A percentile compares a stretch with the other conserved stretches of the same genome.
These are phyloP conservation scores for Pleurotus citrinopileatus DNA, from an alignment of 768 basidiomycete species.

Conservation along the genomic window DNA sequence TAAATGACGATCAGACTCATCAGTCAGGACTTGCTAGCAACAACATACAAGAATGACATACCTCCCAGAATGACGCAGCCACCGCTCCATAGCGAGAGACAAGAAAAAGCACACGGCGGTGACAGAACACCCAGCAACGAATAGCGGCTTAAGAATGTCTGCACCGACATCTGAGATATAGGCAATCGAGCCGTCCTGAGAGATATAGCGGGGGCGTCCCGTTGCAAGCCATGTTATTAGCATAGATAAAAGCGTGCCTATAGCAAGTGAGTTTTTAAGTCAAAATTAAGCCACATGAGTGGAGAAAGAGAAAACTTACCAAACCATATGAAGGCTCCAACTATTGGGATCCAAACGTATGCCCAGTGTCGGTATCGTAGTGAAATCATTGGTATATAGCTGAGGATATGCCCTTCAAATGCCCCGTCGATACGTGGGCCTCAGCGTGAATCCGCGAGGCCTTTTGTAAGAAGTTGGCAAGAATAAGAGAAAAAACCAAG, in stretches of 20 bases:
- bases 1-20: slow-evolving; percentile 18
- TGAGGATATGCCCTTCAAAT: no score
- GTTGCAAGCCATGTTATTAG: slow-evolving; percentile 68
- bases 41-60: slow-evolving; percentile 22
- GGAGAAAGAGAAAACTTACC: slow-evolving; percentile 28
- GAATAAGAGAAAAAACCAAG: no score
- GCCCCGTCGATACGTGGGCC: no score
- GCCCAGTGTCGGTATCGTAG: slow-evolving; percentile 23
- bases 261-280: neutral
- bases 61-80: slow-evolving; percentile 64
- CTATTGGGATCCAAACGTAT: no score
- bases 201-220: slow-evolving; percentile 58
- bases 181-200: slow-evolving; percentile 55
- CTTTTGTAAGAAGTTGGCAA: no score
- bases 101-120: slow-evolving; percentile 63
- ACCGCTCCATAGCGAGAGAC: slow-evolving; percentile 58
- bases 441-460: no score
- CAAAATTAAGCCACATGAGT: neutral
- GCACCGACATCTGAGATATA: slow-evolving; percentile 84
- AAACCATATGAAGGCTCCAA: slow-evolving; percentile 66
- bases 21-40: neutral
- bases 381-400: slow-evolving; percentile 17
- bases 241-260: slow-evolving; percentile 64
- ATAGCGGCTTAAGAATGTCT: slow-evolving; percentile 69
- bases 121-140: slow-evolving; percentile 61